phyloP scores from a whole-genome alignment of 2,329 filamentous ascomycete genomes.

The Mycosphaerelloides madeirae region DNA sequence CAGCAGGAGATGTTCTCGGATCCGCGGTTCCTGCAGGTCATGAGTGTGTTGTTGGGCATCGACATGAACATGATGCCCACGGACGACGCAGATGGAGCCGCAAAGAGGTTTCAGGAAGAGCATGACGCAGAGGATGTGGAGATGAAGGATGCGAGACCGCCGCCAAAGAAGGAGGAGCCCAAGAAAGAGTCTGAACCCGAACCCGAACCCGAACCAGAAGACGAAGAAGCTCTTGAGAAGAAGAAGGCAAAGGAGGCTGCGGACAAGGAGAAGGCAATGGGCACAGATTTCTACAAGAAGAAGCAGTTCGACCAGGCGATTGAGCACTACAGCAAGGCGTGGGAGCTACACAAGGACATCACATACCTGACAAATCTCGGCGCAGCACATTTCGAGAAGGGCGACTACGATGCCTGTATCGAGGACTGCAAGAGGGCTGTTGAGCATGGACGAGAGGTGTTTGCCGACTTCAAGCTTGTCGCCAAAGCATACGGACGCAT shows the following conservation, averaged over 20 bases:
- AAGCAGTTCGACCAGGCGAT: slow-evolving; percentile 93
- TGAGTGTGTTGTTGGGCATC: slow-evolving; percentile 88
- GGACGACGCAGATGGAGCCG: slow-evolving; percentile 39
- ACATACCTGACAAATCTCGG: slow-evolving; percentile 96
- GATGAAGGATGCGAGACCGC: slow-evolving; percentile 76
- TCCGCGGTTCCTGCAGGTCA: slow-evolving; percentile 86
- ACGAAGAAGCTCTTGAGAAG: slow-evolving; percentile 78
- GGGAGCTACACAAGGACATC: slow-evolving; percentile 93
- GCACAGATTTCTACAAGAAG: slow-evolving; percentile 97
- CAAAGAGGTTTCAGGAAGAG: slow-evolving; percentile 58
- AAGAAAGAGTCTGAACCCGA: slow-evolving; percentile 62
- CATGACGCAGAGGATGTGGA: slow-evolving; percentile 66
- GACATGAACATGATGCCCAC: slow-evolving; percentile 72
- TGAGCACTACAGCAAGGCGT: slow-evolving; percentile 88
- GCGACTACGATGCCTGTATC: slow-evolving; percentile 82
- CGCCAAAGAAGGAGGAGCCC: slow-evolving; percentile 37
- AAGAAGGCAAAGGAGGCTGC: slow-evolving; percentile 88
- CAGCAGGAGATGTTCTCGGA: slow-evolving; percentile 74
- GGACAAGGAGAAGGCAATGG: slow-evolving; percentile 89
- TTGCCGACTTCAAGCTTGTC: slow-evolving; percentile 96
- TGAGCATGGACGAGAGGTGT: slow-evolving; percentile 80
- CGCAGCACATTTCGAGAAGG: slow-evolving; percentile 93
- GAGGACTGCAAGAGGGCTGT: slow-evolving; percentile 83
- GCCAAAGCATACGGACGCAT: slow-evolving; percentile 97
- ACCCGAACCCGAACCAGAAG: slow-evolving; percentile 62